These are phyloP conservation scores for Yarrowia sp. DNA, from an alignment of 805 yeast genomes.

Conservation along the genomic window DNA sequence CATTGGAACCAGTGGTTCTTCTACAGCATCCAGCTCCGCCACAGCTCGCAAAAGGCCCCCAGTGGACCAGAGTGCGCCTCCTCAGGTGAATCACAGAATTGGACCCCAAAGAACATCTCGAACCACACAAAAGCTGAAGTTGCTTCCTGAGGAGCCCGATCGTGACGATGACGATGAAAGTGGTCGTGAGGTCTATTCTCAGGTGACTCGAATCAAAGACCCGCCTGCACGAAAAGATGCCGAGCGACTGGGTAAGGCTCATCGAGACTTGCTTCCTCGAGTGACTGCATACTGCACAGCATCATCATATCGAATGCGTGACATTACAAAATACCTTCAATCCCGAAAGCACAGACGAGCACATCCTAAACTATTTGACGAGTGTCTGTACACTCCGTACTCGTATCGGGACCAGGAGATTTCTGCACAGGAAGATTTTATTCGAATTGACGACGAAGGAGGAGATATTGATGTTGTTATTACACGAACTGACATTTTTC, in stretches of 20 bases:
- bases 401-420: conserved; percentile 43
- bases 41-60: conserved; percentile 23
- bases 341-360: conserved; percentile 59
- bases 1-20: background rate
- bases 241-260: conserved; percentile 83
- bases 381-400: conserved; percentile 91
- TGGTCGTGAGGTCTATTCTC: conserved; percentile 69
- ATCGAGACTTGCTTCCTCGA: conserved; percentile 79
- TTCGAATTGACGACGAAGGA: conserved; percentile 86
- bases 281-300: conserved; percentile 97
- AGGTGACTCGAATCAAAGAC: conserved; percentile 79
- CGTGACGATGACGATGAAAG: conserved; percentile 35
- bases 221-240: conserved; percentile 91
- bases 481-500: conserved; percentile 67
- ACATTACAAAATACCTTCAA: conserved; percentile 77
- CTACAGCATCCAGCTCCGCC: background rate
- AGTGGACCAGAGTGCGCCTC: conserved; percentile 26
- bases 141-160: conserved; percentile 62
- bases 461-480: conserved; percentile 85
- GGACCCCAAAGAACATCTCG: conserved; percentile 72
- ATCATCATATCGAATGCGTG: conserved; percentile 86
- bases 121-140: conserved; percentile 81
- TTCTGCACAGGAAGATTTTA: conserved; percentile 36
- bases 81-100: conserved; percentile 28
- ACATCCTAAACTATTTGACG: conserved; percentile 88